Evolutionary conservation across 2,329 filamentous ascomycete genomes (phyloP).

Genomic region (Tolypocladium album): DNA sequence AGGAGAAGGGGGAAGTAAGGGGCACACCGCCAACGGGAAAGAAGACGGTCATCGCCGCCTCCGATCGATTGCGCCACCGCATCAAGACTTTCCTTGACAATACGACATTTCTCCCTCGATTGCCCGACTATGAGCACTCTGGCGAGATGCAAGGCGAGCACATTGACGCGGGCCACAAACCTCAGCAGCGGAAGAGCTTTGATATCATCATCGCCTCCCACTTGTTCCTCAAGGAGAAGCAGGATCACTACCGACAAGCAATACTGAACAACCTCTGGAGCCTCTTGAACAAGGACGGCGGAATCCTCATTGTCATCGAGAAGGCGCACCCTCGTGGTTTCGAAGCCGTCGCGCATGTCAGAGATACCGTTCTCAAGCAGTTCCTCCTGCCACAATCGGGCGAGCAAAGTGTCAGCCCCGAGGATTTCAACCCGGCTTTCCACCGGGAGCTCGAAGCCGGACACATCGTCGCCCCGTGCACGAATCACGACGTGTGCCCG

Average conservation of each 20-base stretch:
- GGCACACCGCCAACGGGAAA: conserved; percentile 50
- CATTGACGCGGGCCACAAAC: conserved; percentile 44
- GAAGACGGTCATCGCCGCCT: conserved; percentile 71
- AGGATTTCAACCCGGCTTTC: conserved; percentile 28
- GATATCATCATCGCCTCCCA: conserved; percentile 89
- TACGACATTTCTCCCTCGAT: conserved; percentile 80
- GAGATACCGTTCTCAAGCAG: conserved; percentile 65
- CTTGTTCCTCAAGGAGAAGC: conserved; percentile 62
- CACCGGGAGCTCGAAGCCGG: conserved; percentile 43
- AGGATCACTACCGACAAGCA: conserved; percentile 66
- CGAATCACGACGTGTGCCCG: conserved; percentile 77
- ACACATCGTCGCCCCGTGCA: conserved; percentile 67
- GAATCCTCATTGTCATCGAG: conserved; percentile 77
- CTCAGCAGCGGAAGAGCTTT: conserved; percentile 62
- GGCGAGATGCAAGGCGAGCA: conserved; percentile 46
- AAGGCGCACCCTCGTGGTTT: conserved; percentile 89
- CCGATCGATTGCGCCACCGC: conserved; percentile 63
- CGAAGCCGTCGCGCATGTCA: conserved; percentile 78
- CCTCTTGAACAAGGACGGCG: conserved; percentile 71
- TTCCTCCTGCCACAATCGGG: conserved; percentile 49
- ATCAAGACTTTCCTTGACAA: conserved; percentile 70
- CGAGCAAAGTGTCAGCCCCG: conserved; percentile 16
- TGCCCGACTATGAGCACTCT: conserved; percentile 76
- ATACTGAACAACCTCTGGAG: conserved; percentile 85
- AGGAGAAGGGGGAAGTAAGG: conserved; percentile 31